Evolutionary conservation across 306 rosid genomes (phyloP).

Genomic region (Elaeagnus macrophylla): DNA sequence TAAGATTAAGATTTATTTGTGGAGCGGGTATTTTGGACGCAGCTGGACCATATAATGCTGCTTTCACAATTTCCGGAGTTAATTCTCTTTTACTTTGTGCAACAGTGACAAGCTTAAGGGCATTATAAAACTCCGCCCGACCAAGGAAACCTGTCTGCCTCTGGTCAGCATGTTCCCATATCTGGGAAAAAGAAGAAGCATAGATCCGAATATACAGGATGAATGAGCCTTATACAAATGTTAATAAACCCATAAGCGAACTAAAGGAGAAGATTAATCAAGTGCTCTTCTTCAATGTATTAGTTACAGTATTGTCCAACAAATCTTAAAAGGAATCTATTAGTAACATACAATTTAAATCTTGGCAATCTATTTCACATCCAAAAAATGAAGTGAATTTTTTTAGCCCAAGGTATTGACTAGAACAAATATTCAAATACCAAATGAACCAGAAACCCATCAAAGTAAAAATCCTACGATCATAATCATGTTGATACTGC

Average conservation of each 20-base stretch:
- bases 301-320: too few relatives aligned
- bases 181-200: conserved; percentile 38
- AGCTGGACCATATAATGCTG: conserved; percentile 85
- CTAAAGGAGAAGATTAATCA: background rate
- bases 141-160: conserved; percentile 77
- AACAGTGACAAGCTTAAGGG: conserved; percentile 95
- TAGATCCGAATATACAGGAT: conserved; percentile 9
- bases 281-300: too few relatives aligned
- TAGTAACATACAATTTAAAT: too few relatives aligned
- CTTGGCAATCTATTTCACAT: too few relatives aligned
- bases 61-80: conserved; percentile 80
- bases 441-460: background rate
- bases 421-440: background rate
- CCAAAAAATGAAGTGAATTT: too few relatives aligned
- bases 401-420: too few relatives aligned
- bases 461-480: background rate
- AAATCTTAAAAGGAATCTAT: too few relatives aligned
- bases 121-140: conserved; percentile 85
- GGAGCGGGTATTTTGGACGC: conserved; percentile 96
- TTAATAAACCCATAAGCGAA: background rate
- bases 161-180: conserved; percentile 77
- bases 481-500: background rate
- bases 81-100: conserved; percentile 90
- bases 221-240: background rate
- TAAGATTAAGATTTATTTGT: conserved; percentile 47